Percentiles rank a stretch among this genome's conserved stretches.
Conservation (phyloP, 768 basidiomycete genomes). For the Porpolomopsis calyptriformis region DNA sequence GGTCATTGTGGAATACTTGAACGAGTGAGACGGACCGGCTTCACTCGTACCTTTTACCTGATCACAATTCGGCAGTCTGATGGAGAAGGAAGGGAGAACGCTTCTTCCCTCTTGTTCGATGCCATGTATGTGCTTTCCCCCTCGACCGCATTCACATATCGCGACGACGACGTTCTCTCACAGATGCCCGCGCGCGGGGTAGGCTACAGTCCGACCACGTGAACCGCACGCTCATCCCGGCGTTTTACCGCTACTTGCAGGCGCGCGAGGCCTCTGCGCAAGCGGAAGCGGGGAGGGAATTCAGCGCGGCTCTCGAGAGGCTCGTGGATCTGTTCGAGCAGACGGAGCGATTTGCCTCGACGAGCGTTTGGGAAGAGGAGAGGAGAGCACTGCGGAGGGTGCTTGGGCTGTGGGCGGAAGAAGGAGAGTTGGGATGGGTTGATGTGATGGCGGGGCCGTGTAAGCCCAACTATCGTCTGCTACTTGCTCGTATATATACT, state of each 20-base stretch:
- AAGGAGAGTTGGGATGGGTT: constrained; percentile 45
- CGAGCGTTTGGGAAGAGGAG: constrained; percentile 31
- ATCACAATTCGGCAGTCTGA: constrained; percentile 27
- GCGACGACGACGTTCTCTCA: not conserved
- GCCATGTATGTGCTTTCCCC: constrained; percentile 34
- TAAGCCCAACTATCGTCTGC: constrained; percentile 16
- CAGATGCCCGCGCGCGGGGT: constrained; percentile 58
- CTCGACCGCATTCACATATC: not conserved
- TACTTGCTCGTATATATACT: constrained; percentile 2
- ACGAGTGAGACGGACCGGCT: constrained; percentile 68
- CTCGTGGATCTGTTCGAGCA: constrained; percentile 48
- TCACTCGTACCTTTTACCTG: too few relatives aligned
- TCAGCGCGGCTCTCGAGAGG: constrained; percentile 37
- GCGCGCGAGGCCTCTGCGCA: constrained; percentile 50
- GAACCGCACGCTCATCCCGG: constrained; percentile 52
- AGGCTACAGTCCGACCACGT: constrained; percentile 62
- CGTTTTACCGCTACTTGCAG: constrained; percentile 68
- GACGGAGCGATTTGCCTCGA: constrained; percentile 38
- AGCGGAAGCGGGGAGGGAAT: constrained; percentile 41
- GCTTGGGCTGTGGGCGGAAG: constrained; percentile 51
- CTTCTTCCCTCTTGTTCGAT: constrained; percentile 49
- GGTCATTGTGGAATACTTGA: constrained; percentile 67
- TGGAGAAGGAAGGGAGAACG: constrained; percentile 33
- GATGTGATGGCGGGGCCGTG: constrained; percentile 68
- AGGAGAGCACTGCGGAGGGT: constrained; percentile 28